Percentiles rank a stretch among this genome's conserved stretches.
These are phyloP conservation scores for Metschnikowia santaceciliae DNA, from an alignment of 805 yeast species.

Conservation along the genomic window DNA sequence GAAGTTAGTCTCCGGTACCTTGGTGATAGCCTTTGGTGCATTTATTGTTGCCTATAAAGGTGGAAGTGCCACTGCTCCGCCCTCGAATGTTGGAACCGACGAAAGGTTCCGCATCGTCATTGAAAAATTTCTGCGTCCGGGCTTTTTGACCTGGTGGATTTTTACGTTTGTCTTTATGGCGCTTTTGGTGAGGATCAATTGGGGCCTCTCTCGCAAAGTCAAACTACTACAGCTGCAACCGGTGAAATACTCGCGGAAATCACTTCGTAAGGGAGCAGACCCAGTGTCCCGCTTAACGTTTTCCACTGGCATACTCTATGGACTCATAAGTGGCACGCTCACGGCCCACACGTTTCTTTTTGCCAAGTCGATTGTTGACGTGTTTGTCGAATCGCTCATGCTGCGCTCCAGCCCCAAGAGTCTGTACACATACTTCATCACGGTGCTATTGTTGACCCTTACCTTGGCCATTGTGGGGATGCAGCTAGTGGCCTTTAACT, in stretches of 20 bases:
- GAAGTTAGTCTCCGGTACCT: conserved; percentile 59
- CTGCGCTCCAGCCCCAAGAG: conserved; percentile 19
- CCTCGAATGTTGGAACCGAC: conserved; percentile 22
- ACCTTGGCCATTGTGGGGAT: conserved; percentile 63
- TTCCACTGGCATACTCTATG: conserved; percentile 58
- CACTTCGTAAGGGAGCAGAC: conserved; percentile 13
- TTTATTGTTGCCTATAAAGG: conserved; percentile 74
- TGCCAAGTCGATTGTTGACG: conserved; percentile 81
- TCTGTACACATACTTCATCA: conserved; percentile 31
- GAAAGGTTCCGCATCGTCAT: conserved; percentile 37
- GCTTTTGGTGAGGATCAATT: conserved; percentile 23
- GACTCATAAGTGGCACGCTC: conserved; percentile 67
- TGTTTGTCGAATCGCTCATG: conserved; percentile 46
- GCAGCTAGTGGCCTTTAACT: conserved; percentile 70
- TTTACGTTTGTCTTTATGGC: conserved; percentile 30
- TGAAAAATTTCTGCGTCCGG: conserved; percentile 32
- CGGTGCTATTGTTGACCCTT: conserved; percentile 42
- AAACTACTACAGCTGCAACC: conserved; percentile 6
- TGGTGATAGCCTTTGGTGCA: conserved; percentile 69
- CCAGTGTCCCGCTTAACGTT: conserved; percentile 22
- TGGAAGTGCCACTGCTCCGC: conserved; percentile 24
- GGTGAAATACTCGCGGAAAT: conserved; percentile 3
- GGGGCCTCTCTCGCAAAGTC: conserved; percentile 17
- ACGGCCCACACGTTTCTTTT: conserved; percentile 82
- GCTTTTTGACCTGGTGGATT: conserved; percentile 58